phyloP scores from a whole-genome alignment of 345 rosid species.

The Boechera retrofracta region DNA sequence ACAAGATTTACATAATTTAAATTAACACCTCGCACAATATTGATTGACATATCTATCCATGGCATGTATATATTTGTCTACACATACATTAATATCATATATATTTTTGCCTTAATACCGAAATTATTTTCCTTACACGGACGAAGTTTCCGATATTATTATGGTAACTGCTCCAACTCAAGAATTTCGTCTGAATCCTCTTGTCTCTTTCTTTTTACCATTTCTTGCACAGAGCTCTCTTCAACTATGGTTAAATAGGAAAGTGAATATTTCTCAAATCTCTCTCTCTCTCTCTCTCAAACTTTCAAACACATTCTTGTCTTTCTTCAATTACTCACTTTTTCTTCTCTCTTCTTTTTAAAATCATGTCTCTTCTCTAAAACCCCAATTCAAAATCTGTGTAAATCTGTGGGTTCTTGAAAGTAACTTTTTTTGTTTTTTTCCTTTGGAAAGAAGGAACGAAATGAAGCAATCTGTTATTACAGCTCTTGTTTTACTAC shows the following conservation, averaged over 20 bases:
- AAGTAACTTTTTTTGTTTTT: neutral
- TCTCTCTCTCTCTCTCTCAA: conserved; percentile 12
- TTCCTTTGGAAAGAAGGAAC: neutral
- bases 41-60: neutral
- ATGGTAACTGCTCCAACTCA: conserved; percentile 47
- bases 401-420: conserved; percentile 22
- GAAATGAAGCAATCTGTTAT: conserved; percentile 54
- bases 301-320: conserved; percentile 37
- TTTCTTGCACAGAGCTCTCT: conserved; percentile 38
- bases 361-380: conserved; percentile 2
- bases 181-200: conserved; percentile 30
- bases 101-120: conserved; percentile 16
- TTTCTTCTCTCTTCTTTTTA: neutral
- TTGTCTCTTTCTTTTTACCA: conserved; percentile 44
- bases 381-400: conserved; percentile 21
- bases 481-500: conserved; percentile 48
- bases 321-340: conserved; percentile 19
- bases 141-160: neutral
- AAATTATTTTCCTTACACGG: neutral
- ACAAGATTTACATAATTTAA: neutral
- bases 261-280: conserved; percentile 29
- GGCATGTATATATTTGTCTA: neutral
- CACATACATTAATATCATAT: conserved; percentile 7
- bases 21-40: neutral
- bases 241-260: conserved; percentile 30